Percentiles rank a stretch among this genome's conserved stretches.
phyloP scores from a whole-genome alignment of 371 early-diverging fungal species.

The Syncephalastrum monosporum region DNA sequence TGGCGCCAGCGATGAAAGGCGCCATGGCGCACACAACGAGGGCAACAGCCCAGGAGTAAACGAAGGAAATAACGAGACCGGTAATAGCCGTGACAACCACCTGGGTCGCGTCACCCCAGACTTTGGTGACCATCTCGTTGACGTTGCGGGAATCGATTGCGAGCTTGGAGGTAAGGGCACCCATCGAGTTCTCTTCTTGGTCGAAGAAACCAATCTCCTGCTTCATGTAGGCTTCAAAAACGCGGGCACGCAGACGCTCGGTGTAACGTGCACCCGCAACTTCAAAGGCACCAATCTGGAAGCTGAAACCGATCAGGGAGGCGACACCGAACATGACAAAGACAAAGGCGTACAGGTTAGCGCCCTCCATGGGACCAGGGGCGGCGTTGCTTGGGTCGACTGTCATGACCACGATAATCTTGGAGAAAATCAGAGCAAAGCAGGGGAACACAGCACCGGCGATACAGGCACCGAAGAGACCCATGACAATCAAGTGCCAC shows the following conservation, averaged over 20 bases:
- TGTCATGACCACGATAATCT: constrained; percentile 23
- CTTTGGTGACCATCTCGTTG: constrained; percentile 60
- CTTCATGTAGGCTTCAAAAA: constrained; percentile 55
- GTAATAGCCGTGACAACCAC: constrained; percentile 40
- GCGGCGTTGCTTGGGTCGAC: constrained; percentile 2
- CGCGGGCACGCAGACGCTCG: constrained; percentile 46
- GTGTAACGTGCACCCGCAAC: constrained; percentile 54
- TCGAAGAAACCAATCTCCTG: constrained; percentile 90
- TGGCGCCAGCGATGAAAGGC: constrained; percentile 52
- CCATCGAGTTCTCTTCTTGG: constrained; percentile 72
- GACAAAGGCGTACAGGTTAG: constrained; percentile 70
- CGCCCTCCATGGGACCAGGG: constrained; percentile 39
- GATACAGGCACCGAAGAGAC: constrained; percentile 43
- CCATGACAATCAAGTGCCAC: constrained; percentile 35
- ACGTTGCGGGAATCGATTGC: constrained; percentile 74
- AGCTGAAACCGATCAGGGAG: constrained; percentile 39
- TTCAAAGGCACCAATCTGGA: constrained; percentile 34
- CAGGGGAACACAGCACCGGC: constrained; percentile 54
- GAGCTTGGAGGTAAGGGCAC: constrained; percentile 76
- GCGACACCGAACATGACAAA: constrained; percentile 60
- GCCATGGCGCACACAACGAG: constrained; percentile 56
- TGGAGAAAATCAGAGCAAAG: constrained; percentile 39
- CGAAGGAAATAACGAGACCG: constrained; percentile 48
- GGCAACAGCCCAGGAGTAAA: constrained; percentile 57
- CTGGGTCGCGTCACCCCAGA: constrained; percentile 55